Base-by-base conservation (phyloP, 1,284 basidiomycete species). In the Hemileia vastatrix region DNA sequence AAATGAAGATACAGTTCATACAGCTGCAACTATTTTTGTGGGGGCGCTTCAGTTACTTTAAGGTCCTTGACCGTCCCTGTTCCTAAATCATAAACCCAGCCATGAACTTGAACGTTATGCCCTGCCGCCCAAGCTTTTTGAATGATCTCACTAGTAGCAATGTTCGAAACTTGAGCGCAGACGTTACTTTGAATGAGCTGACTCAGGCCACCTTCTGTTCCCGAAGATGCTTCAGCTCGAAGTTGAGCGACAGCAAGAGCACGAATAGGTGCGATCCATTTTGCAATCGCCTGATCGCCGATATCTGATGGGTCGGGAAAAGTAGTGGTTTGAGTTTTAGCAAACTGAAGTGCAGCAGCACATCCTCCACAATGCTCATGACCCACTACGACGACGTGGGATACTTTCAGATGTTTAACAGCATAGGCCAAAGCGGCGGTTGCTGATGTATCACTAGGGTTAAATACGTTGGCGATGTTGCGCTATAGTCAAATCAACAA, bases 1-100 rank as follows among this genome's bases (percentile, higher is more conserved):
- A n/a, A n/a, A n/a, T n/a, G n/a, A n/a, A n/a, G n/a, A n/a, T n/a
- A n/a, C n/a, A n/a, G n/a, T n/a, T n/a, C n/a, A n/a, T n/a, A n/a
- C n/a, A n/a, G n/a, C n/a, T n/a, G n/a, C n/a, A n/a, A n/a, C n/a
- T n/a, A n/a, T n/a, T n/a, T n/a, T n/a, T n/a, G n/a, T n/a, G n/a
- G n/a, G n/a, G n/a, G n/a, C n/a, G 19, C 57, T 43, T 65, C 54
- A 24, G 61, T 62, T 5, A 67, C 60, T 13, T 43, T 43, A 1
- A 68, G 50, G 54, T 68, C 67, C 23, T 65, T 55, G 4, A 68
- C 45, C 50, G 57, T 65, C 3, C 67, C 67, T 11, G 64, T 64
- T 4, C 55, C 57, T 13, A 68, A 50, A 63, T 68, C 63, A 47
- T 67, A 68, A 11, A 68, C 67, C 66, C 61, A 58, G 57, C 66